phyloP scores from a whole-genome alignment of 225 moss, liverwort and hornwort genomes.

The Marchantia paleacea region DNA sequence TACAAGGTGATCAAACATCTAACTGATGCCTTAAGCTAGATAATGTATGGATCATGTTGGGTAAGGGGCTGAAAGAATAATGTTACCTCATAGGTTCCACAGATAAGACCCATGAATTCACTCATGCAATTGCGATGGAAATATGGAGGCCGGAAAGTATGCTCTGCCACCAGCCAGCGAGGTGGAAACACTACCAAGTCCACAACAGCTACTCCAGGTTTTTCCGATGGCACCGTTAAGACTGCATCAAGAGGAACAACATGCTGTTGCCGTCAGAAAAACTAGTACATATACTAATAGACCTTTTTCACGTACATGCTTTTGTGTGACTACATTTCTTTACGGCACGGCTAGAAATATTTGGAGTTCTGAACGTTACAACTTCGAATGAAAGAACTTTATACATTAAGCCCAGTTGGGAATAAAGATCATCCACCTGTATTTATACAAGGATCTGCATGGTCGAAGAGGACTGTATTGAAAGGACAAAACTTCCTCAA shows the following conservation, averaged over 20 bases:
- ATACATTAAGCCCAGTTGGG: too few relatives aligned
- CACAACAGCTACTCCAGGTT: slow-evolving; percentile 91
- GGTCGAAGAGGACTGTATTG: slow-evolving; percentile 93
- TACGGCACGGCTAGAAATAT: too few relatives aligned
- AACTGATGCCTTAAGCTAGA: not conserved
- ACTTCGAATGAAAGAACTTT: too few relatives aligned
- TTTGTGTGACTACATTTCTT: too few relatives aligned
- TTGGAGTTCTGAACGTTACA: too few relatives aligned
- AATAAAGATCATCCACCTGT: slow-evolving; percentile 45
- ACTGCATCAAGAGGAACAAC: slow-evolving; percentile 38
- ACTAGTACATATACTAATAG: too few relatives aligned
- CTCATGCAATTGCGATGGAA: slow-evolving; percentile 99
- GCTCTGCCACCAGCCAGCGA: slow-evolving; percentile 95
- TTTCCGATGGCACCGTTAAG: slow-evolving; percentile 90
- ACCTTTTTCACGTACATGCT: too few relatives aligned
- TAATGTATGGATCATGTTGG: not conserved
- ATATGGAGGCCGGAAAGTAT: slow-evolving; percentile 95
- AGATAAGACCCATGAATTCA: slow-evolving; percentile 96
- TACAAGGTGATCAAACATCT: not conserved
- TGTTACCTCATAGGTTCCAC: slow-evolving; percentile 80
- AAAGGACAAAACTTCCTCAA: slow-evolving; percentile 90
- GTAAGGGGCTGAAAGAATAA: not conserved
- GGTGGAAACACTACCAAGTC: slow-evolving; percentile 97
- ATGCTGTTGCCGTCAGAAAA: too few relatives aligned
- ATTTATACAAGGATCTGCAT: slow-evolving; percentile 91